These are phyloP conservation scores for Torulaspora quercuum DNA, from an alignment of 805 yeast genomes.

Conservation along the genomic window DNA sequence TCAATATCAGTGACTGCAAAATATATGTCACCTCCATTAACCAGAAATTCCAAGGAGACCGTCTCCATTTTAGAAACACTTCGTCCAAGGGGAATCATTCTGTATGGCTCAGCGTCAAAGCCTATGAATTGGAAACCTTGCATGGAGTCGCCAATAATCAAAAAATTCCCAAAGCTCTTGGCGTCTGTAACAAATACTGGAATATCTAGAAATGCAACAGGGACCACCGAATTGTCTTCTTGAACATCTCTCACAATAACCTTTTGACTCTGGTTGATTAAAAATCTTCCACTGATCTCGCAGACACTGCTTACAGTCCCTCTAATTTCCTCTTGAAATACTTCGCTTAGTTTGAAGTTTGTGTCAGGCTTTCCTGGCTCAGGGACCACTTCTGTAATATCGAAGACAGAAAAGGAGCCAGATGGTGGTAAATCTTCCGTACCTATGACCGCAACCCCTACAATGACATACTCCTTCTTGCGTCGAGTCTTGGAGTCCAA, in stretches of 20 bases:
- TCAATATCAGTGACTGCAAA: conserved; percentile 67
- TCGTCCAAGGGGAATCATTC: conserved; percentile 75
- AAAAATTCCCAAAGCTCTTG: conserved; percentile 76
- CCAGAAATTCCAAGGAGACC: conserved; percentile 58
- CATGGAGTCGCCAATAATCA: conserved; percentile 77
- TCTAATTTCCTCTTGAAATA: conserved; percentile 67
- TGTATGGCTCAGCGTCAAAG: conserved; percentile 91
- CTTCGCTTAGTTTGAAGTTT: conserved; percentile 68
- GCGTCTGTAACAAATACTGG: conserved; percentile 73
- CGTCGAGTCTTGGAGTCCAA: conserved; percentile 39
- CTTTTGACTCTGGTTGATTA: conserved; percentile 82
- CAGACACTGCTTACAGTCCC: conserved; percentile 81
- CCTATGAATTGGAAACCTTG: conserved; percentile 75
- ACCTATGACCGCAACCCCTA: conserved; percentile 74
- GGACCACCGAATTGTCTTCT: conserved; percentile 80
- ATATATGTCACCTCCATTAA: conserved; percentile 63
- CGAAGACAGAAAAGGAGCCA: conserved; percentile 73
- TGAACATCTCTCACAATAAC: conserved; percentile 74
- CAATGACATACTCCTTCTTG: conserved; percentile 62
- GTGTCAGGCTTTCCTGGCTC: conserved; percentile 86
- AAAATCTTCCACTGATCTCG: conserved; percentile 77
- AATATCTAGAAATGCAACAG: conserved; percentile 92
- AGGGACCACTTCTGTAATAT: conserved; percentile 78
- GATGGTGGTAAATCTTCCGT: conserved; percentile 77
- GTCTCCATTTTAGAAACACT: conserved; percentile 64